These are phyloP conservation scores for Beauveria brongniartii DNA, from an alignment of 2,329 filamentous ascomycete genomes.

Conservation along the genomic window DNA sequence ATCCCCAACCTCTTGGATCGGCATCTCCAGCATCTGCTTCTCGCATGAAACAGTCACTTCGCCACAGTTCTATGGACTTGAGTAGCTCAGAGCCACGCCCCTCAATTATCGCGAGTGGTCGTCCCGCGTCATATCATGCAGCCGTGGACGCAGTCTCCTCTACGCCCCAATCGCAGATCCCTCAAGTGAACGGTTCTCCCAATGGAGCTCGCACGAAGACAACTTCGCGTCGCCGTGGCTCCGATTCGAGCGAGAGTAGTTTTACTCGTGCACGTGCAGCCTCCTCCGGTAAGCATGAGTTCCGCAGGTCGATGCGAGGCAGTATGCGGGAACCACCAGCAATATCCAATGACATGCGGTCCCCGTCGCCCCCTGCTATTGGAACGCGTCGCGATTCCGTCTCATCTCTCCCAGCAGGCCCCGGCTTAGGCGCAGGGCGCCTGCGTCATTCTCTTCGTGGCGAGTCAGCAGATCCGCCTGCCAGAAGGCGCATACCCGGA, in stretches of 20 bases:
- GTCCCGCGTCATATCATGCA: conserved; percentile 25
- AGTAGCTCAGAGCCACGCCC: conserved; percentile 6
- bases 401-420: conserved; percentile 27
- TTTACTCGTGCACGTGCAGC: conserved; percentile 59
- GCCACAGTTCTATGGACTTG: conserved; percentile 3
- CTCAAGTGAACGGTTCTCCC: conserved; percentile 18
- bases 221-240: conserved; percentile 43
- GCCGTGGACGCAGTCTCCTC: conserved; percentile 12
- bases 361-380: conserved; percentile 58
- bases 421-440: conserved; percentile 19
- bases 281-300: conserved; percentile 43
- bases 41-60: conserved; percentile 7
- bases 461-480: conserved; percentile 28
- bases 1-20: not conserved
- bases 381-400: conserved; percentile 37
- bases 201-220: conserved; percentile 21
- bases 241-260: conserved; percentile 70
- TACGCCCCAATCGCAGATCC: conserved; percentile 18
- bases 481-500: conserved; percentile 32
- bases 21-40: not conserved
- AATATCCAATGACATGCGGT: conserved; percentile 46
- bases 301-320: conserved; percentile 66
- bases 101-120: conserved; percentile 12
- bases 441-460: conserved; percentile 41
- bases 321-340: conserved; percentile 17